A percentile compares a stretch with the other conserved stretches of the same genome.
Conservation (phyloP, 2,329 filamentous ascomycete species). For the Penicillium sp. region DNA sequence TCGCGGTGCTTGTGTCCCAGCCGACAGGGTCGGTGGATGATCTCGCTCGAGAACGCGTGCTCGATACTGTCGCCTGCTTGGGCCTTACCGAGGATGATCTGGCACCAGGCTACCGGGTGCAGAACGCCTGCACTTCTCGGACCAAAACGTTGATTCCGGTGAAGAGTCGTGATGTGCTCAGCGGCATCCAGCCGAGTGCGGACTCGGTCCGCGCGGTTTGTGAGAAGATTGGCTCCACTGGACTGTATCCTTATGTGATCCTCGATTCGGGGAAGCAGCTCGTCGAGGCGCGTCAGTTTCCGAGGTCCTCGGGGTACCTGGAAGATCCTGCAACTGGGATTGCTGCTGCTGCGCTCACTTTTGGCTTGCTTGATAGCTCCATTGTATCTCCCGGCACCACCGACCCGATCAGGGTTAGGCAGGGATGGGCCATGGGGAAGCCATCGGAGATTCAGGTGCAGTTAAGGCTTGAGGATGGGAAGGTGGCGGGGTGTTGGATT, state of each 20-base stretch:
- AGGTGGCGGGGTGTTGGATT: constrained; percentile 13
- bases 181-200: not conserved
- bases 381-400: not conserved
- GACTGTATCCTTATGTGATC: constrained; percentile 7
- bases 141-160: constrained; percentile 10
- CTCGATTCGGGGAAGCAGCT: constrained; percentile 4
- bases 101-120: not conserved
- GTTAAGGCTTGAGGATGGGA: constrained; percentile 1
- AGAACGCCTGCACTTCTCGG: constrained; percentile 3
- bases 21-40: not conserved
- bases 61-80: constrained; percentile 2
- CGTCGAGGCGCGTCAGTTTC: constrained; percentile 14
- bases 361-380: constrained; percentile 4
- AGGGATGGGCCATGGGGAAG: constrained; percentile 2
- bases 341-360: constrained; percentile 12
- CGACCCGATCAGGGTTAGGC: constrained; percentile 5
- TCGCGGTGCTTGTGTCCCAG: constrained; percentile 4
- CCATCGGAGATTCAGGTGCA: constrained; percentile 7
- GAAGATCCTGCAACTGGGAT: constrained; percentile 16
- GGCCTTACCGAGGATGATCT: constrained; percentile 1
- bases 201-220: constrained; percentile 1
- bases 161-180: not conserved
- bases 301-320: constrained; percentile 5
- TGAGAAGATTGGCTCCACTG: constrained; percentile 5
- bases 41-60: not conserved